Conservation (phyloP, 164 flowering plant species). For the Piper betle region DNA sequence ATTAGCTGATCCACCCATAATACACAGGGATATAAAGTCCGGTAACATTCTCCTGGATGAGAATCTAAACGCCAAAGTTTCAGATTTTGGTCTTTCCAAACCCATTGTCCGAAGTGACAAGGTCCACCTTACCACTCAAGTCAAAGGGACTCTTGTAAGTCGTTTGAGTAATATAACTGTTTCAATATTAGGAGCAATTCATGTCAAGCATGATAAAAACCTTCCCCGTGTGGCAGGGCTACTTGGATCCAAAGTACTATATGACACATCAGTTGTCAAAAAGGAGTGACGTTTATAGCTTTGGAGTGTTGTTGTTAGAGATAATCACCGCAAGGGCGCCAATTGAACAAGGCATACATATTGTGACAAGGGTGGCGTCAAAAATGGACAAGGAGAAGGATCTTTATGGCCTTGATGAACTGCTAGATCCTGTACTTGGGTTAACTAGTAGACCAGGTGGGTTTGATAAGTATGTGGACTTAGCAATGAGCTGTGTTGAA, state of each 20-base stretch:
- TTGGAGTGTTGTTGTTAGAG: slow-evolving; percentile 90
- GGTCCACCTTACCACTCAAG: slow-evolving; percentile 52
- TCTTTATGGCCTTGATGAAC: slow-evolving; percentile 38
- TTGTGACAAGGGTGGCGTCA: slow-evolving; percentile 61
- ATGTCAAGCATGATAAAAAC: not conserved
- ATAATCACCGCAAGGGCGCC: slow-evolving; percentile 63
- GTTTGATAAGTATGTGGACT: slow-evolving; percentile 46
- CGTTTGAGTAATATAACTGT: not conserved
- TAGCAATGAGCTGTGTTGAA: slow-evolving; percentile 84
- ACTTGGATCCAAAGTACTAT: slow-evolving; percentile 91
- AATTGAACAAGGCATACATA: slow-evolving; percentile 72
- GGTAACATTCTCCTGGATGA: slow-evolving; percentile 26
- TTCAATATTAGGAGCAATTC: too few relatives aligned
- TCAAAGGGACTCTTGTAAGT: slow-evolving; percentile 64
- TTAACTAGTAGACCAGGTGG: slow-evolving; percentile 27
- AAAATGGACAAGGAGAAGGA: slow-evolving; percentile 40
- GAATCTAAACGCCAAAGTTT: slow-evolving; percentile 47
- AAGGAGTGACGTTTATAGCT: slow-evolving; percentile 67
- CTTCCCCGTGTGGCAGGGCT: slow-evolving; percentile 42
- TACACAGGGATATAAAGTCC: slow-evolving; percentile 4
- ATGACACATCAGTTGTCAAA: slow-evolving; percentile 36
- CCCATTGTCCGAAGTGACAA: slow-evolving; percentile 38
- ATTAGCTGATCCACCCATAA: slow-evolving; percentile 4
- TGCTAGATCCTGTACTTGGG: slow-evolving; percentile 53
- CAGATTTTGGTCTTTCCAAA: slow-evolving; percentile 67